Conservation (phyloP, 2,329 filamentous ascomycete species). For the Penicillium sp. region DNA sequence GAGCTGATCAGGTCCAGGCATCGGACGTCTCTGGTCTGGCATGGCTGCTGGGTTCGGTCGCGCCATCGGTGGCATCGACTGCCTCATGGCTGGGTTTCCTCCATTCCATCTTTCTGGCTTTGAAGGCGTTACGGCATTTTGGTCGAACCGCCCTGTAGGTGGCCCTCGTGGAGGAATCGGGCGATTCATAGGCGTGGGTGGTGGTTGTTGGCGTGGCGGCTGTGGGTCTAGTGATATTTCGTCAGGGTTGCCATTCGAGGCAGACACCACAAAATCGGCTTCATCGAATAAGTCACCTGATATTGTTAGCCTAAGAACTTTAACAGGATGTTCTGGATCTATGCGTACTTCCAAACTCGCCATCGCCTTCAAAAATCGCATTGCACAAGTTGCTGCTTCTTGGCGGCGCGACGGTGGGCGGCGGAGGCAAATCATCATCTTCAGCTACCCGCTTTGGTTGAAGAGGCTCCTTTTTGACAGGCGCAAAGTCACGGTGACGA, state of each 20-base stretch:
- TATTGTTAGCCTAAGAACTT: constrained; percentile 14
- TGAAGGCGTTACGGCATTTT: constrained; percentile 37
- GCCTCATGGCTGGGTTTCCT: constrained; percentile 19
- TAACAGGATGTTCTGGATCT: not conserved
- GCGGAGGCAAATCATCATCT: constrained; percentile 52
- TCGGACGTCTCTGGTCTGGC: constrained; percentile 20
- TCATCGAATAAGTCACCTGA: constrained; percentile 68
- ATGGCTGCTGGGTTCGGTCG: constrained; percentile 22
- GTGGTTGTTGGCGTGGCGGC: constrained; percentile 22
- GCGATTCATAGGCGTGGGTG: constrained; percentile 25
- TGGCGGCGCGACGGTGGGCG: constrained; percentile 20
- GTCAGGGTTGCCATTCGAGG: constrained; percentile 68
- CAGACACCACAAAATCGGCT: constrained; percentile 69
- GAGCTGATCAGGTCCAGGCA: constrained; percentile 16
- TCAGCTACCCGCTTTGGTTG: constrained; percentile 40
- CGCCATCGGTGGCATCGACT: constrained; percentile 24
- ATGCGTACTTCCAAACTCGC: constrained; percentile 45
- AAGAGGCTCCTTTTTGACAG: constrained; percentile 57
- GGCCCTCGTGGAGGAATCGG: constrained; percentile 23
- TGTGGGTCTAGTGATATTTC: constrained; percentile 63
- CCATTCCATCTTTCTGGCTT: constrained; percentile 37
- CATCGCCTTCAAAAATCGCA: constrained; percentile 38
- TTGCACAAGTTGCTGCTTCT: constrained; percentile 33
- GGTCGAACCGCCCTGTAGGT: constrained; percentile 20
- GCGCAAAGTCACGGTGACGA: constrained; percentile 71